Conservation (phyloP, 1,284 basidiomycete genomes). For the Ustilago shanxiensis region DNA sequence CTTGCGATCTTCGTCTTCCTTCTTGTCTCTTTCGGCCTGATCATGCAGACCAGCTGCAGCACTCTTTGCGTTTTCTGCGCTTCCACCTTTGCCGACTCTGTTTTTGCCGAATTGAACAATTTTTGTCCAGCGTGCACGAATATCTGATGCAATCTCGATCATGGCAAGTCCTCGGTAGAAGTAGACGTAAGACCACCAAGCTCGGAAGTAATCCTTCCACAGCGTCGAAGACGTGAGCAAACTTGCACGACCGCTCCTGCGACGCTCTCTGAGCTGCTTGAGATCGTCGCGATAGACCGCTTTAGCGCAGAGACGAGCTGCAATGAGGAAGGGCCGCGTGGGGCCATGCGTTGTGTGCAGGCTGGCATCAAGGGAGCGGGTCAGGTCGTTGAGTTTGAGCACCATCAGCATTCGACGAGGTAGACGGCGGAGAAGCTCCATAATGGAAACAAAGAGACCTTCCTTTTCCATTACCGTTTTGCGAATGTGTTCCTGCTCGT, state of each 20-base stretch:
- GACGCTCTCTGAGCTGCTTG: constrained; percentile 69
- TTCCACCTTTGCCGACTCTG: constrained; percentile 38
- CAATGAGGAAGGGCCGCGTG: constrained; percentile 79
- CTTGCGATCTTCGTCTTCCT: constrained; percentile 48
- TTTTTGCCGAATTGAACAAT: constrained; percentile 48
- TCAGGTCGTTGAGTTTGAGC: constrained; percentile 69
- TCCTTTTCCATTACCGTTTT: constrained; percentile 70
- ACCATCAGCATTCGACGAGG: constrained; percentile 70
- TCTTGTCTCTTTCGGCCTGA: constrained; percentile 39
- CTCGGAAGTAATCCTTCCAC: constrained; percentile 74
- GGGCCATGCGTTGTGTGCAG: constrained; percentile 74
- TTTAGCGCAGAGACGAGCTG: constrained; percentile 87
- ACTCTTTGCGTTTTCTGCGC: constrained; percentile 47
- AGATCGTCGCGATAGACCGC: constrained; percentile 86
- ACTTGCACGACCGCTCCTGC: constrained; percentile 30
- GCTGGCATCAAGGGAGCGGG: constrained; percentile 74
- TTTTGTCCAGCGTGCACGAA: constrained; percentile 47
- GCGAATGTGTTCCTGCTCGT: constrained; percentile 69
- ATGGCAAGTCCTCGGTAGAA: constrained; percentile 66
- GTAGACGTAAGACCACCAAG: constrained; percentile 61
- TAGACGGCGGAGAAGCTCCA: constrained; percentile 64
- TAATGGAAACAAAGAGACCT: constrained; percentile 64
- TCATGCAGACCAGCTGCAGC: constrained; percentile 55
- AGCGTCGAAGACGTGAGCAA: constrained; percentile 33
- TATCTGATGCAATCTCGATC: constrained; percentile 62